Base-by-base conservation (phyloP, 352 stramenopile genomes). In the Pythium utonaiense region DNA sequence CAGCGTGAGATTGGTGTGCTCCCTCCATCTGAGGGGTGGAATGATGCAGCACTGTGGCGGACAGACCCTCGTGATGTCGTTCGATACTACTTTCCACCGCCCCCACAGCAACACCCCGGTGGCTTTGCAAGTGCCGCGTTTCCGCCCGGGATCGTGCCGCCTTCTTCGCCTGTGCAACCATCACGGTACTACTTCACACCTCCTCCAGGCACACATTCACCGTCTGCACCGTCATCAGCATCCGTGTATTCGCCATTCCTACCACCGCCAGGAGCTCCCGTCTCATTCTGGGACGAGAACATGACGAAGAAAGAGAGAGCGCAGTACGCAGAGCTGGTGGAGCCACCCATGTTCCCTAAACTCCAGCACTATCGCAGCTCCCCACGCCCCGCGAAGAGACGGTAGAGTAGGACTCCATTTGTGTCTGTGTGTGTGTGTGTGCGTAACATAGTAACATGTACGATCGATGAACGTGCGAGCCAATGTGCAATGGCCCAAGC, bases 41-140 rank as follows among this genome's bases (percentile, higher is more conserved):
- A 61, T 34, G 61, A 88, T 21, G 67, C 61, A 0, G 81, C 67
- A 19, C 64, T 90, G 10, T 92, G 80, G 80, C 66, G 71, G 70
- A 92, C 82, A 2, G 78, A 74, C 24, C 82, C 84, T 2, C 74
- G 76, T 16, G 75, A 90, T 40, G 84, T 93, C 36, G 84, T 93
- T 41, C 78, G 84, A 0, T 93, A 69, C 10, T 74, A 72, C 38
- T 58, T 67, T 36, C 54, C 65, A 31, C 58, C 65, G 17, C 40
- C 33, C 6, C 12, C 2, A n/a, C n/a, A n/a, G 8, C 36, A 60
- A 10, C 30, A 55, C n/a, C 25, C 28, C 1, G 7, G 12, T 36
- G 33, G 21, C 6, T 59, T 60, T 22, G 28, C 60, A 13, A 57
- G 42, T 34, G 19, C 28, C 50, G 24, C 48, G 19, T 63, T 64